Evolutionary conservation across 441 rosid genomes (phyloP).

Genomic region (Populus hybrid): DNA sequence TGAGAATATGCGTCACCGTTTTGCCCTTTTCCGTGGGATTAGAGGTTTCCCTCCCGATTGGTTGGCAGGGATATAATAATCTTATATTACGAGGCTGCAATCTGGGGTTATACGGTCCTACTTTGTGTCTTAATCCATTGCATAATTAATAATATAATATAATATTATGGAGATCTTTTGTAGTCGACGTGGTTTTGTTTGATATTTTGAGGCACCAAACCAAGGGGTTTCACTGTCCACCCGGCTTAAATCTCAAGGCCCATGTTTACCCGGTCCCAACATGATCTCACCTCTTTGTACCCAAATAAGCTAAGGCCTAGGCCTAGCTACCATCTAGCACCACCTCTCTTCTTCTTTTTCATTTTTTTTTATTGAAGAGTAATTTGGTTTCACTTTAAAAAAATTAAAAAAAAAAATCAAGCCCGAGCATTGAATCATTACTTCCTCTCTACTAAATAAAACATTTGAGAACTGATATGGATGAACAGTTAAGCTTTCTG

Average conservation of each 20-base stretch:
- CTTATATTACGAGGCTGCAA: neutral
- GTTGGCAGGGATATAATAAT: slow-evolving; percentile 8
- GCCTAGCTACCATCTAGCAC: neutral
- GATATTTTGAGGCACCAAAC: slow-evolving; percentile 4
- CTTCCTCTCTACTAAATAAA: too few relatives aligned
- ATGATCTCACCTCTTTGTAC: neutral
- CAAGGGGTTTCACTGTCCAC: neutral
- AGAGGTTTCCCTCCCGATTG: neutral
- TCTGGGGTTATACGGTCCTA: neutral
- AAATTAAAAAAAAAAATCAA: too few relatives aligned
- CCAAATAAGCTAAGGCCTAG: neutral
- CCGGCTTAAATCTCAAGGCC: slow-evolving; percentile 7
- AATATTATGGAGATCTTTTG: neutral
- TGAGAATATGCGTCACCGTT: neutral
- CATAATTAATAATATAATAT: neutral
- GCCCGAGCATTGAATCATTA: too few relatives aligned
- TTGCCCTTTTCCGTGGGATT: neutral
- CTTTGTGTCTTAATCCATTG: neutral
- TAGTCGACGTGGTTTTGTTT: neutral
- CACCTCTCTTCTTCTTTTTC: too few relatives aligned
- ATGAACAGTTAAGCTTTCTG: too few relatives aligned
- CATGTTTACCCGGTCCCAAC: slow-evolving; percentile 21
- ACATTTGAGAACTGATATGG: too few relatives aligned
- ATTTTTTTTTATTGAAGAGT: too few relatives aligned
- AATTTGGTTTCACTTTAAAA: too few relatives aligned